phyloP scores from a whole-genome alignment of 75 land plant species.

The Selaginella tamariscina region DNA sequence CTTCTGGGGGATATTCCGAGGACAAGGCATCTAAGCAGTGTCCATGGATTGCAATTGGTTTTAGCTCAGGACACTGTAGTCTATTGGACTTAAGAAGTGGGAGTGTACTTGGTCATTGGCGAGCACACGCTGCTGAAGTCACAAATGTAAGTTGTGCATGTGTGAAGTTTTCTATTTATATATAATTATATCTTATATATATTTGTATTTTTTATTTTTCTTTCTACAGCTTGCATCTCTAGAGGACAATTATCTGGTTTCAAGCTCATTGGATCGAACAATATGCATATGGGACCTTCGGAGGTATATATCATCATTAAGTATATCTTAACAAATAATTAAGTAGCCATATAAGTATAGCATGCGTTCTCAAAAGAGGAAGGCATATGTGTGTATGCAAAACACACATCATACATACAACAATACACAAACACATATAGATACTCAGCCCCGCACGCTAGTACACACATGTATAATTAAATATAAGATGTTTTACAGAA shows the following conservation, averaged over 20 bases:
- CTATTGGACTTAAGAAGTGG: constrained; percentile 66
- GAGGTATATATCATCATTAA: constrained; percentile 27
- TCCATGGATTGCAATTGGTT: constrained; percentile 70
- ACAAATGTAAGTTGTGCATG: constrained; percentile 53
- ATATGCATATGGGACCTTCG: constrained; percentile 76
- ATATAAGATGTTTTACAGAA: too few relatives aligned
- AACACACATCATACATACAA: too few relatives aligned
- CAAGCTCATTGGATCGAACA: constrained; percentile 74
- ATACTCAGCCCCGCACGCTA: too few relatives aligned
- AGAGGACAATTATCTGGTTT: constrained; percentile 59
- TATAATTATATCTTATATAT: too few relatives aligned
- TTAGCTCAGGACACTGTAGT: constrained; percentile 64
- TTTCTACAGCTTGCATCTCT: constrained; percentile 61
- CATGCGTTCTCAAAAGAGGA: too few relatives aligned
- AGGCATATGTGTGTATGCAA: too few relatives aligned
- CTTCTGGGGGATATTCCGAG: constrained; percentile 29
- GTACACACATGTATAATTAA: too few relatives aligned
- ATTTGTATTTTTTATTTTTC: neutral
- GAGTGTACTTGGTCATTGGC: constrained; percentile 47
- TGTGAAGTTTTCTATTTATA: too few relatives aligned
- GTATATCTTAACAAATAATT: neutral
- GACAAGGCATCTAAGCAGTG: constrained; percentile 24
- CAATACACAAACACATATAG: too few relatives aligned
- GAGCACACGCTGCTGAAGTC: constrained; percentile 67
- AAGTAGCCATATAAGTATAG: neutral